Percentiles rank a stretch among this genome's conserved stretches.
phyloP scores from a whole-genome alignment of 331 rosid species.

The Spiraea crenata region DNA sequence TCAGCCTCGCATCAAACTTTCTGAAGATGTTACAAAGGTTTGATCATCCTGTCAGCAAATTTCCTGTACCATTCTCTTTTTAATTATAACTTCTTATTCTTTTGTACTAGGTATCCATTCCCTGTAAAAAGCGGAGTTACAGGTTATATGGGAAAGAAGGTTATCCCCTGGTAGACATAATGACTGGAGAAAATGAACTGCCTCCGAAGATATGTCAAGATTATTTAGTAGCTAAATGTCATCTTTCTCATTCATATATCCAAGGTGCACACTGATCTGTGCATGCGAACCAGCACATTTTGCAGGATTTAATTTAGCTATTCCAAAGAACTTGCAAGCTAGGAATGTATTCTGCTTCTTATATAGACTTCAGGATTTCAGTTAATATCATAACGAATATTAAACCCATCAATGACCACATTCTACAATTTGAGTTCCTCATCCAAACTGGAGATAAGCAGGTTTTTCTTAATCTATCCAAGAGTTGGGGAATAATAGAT shows the following conservation, averaged over 20 bases:
- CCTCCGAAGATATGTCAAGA: slow-evolving; percentile 69
- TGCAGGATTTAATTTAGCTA: not conserved
- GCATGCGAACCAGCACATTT: not conserved
- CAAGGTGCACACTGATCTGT: not conserved
- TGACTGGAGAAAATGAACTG: slow-evolving; percentile 93
- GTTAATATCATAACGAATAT: not conserved
- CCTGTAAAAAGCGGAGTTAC: slow-evolving; percentile 80
- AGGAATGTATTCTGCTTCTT: not conserved
- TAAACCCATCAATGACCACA: no score
- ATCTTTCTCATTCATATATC: not conserved
- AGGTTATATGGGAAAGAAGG: slow-evolving; percentile 96
- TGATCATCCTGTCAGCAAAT: slow-evolving; percentile 28
- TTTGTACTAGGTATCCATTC: slow-evolving; percentile 77
- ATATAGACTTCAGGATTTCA: not conserved
- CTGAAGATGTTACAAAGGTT: slow-evolving; percentile 99
- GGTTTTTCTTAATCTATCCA: not conserved
- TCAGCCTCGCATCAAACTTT: slow-evolving; percentile 97
- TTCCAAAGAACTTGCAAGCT: not conserved
- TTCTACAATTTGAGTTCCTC: not conserved
- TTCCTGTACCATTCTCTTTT: slow-evolving; percentile 11
- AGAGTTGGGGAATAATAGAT: not conserved
- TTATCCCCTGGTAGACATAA: slow-evolving; percentile 89
- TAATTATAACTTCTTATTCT: slow-evolving; percentile 1
- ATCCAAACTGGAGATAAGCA: not conserved
- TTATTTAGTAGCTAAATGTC: not conserved